Evolutionary conservation across 2,329 filamentous ascomycete species (phyloP).

Genomic region (Seiridium unicorne): DNA sequence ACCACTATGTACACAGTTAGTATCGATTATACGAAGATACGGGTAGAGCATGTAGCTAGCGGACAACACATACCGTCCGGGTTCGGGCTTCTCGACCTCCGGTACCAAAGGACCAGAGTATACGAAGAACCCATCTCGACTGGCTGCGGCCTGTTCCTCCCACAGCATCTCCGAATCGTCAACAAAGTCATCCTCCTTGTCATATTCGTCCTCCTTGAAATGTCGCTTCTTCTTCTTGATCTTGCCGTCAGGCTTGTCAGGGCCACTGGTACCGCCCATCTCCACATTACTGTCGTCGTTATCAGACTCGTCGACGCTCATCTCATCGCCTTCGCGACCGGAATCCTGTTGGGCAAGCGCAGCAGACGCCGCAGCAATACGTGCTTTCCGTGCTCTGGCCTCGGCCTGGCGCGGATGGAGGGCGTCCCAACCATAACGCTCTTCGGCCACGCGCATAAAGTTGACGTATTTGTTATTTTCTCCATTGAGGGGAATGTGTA

Average conservation of each 20-base stretch:
- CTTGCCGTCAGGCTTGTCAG: slow-evolving; percentile 59
- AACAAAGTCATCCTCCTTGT: slow-evolving; percentile 79
- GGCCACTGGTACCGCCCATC: slow-evolving; percentile 67
- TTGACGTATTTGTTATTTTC: slow-evolving; percentile 91
- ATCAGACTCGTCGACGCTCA: slow-evolving; percentile 75
- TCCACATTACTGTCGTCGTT: slow-evolving; percentile 85
- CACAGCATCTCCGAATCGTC: slow-evolving; percentile 94
- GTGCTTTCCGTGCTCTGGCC: slow-evolving; percentile 80
- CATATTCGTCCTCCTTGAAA: slow-evolving; percentile 79
- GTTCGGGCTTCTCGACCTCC: slow-evolving; percentile 73
- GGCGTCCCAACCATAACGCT: slow-evolving; percentile 91
- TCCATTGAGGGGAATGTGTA: slow-evolving; percentile 78
- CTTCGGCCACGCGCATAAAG: slow-evolving; percentile 90
- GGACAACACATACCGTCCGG: slow-evolving; percentile 42
- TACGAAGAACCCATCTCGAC: slow-evolving; percentile 96
- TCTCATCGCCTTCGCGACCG: slow-evolving; percentile 73
- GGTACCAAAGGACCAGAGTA: slow-evolving; percentile 90
- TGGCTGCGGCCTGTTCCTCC: slow-evolving; percentile 93
- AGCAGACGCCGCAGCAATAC: slow-evolving; percentile 85
- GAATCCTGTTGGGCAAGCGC: slow-evolving; percentile 76
- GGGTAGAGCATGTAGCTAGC: not conserved
- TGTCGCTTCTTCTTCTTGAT: slow-evolving; percentile 75
- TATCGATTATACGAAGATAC: slow-evolving; percentile 6
- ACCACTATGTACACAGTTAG: slow-evolving; percentile 50
- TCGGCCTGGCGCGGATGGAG: slow-evolving; percentile 89